Evolutionary conservation across 2,329 filamentous ascomycete species (phyloP).

Genomic region (Fusarium burgessii): DNA sequence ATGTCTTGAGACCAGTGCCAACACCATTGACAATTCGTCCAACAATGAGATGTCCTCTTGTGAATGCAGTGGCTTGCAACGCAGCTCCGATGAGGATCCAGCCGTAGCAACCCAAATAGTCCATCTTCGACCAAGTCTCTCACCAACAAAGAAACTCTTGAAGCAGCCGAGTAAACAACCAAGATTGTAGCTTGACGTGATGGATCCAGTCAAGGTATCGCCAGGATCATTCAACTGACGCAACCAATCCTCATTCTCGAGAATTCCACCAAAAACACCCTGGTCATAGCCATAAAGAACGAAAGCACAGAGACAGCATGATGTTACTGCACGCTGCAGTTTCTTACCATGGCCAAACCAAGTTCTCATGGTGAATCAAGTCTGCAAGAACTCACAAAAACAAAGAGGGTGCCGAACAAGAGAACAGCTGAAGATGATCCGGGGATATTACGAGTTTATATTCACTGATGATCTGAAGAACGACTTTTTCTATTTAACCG

Average conservation of each 20-base stretch:
- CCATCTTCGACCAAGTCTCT: conserved; percentile 60
- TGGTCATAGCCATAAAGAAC: conserved; percentile 60
- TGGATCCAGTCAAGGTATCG: conserved; percentile 47
- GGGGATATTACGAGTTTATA: not conserved
- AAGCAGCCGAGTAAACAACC: conserved; percentile 58
- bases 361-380: conserved; percentile 14
- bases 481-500: not conserved
- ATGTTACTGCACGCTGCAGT: conserved; percentile 38
- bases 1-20: conserved; percentile 58
- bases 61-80: conserved; percentile 63
- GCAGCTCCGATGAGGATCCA: conserved; percentile 70
- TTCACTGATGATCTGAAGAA: not conserved
- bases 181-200: conserved; percentile 53
- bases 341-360: conserved; percentile 44
- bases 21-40: conserved; percentile 63
- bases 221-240: conserved; percentile 44
- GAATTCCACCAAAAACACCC: conserved; percentile 61
- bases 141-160: conserved; percentile 63
- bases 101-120: conserved; percentile 66
- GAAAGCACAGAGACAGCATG: conserved; percentile 44
- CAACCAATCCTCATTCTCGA: conserved; percentile 59
- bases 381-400: not conserved
- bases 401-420: rapidly evolving
- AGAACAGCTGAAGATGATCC: rapidly evolving
- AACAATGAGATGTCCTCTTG: conserved; percentile 61